Base-by-base conservation (phyloP, 2,329 filamentous ascomycete species). In the Lecanicillium sp. region DNA sequence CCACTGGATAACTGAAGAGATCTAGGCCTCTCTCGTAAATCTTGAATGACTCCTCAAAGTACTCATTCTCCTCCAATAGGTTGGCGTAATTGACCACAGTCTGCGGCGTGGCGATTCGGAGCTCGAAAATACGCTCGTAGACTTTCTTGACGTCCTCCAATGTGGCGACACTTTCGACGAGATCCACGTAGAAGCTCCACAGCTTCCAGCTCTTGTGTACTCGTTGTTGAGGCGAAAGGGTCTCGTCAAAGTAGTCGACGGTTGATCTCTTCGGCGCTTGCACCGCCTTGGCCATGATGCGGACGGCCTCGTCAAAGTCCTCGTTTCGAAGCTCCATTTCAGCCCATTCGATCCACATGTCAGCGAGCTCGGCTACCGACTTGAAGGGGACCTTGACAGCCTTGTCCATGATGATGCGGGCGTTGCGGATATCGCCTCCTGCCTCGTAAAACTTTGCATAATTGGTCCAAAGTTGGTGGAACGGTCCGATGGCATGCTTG, bases 171-270 rank as follows among this genome's bases (percentile, higher is more conserved):
- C 90, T 95, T 66, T 98, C 93, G 3, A 98, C 90, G 2, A 98
- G 79, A 64, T 98, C 93, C 33, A 98, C 90, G 59, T 98, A 98
- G 72, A 98, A 98, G 67, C 90, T 95, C 93, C 93, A 98, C 10
- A 98, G 71, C 66, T 97, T 98, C 93, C 93, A 98, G 63, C 89
- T 95, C 74, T 98, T 98, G 71, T 98, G 93, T 3, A 98, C 87
- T 53, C 94, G 81, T 70, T 97, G 93, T 64, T 98, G 93, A 4
- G 93, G 91, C 2, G 89, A 90, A 6, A 98, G 72, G 0, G 81
- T 89, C 63, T 98, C 94, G 63, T 98, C 93, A 61, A 97, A 98
- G 64, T 97, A 98, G 70, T 98, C 93, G n/a, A 98, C 90, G 2
- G 83, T 94, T n/a, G 91, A 96, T 55, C 89, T 77, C 67, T 97